These are phyloP conservation scores for Plasmodium reichenowi DNA, from an alignment of 169 alveolate genomes.

Conservation along the genomic window DNA sequence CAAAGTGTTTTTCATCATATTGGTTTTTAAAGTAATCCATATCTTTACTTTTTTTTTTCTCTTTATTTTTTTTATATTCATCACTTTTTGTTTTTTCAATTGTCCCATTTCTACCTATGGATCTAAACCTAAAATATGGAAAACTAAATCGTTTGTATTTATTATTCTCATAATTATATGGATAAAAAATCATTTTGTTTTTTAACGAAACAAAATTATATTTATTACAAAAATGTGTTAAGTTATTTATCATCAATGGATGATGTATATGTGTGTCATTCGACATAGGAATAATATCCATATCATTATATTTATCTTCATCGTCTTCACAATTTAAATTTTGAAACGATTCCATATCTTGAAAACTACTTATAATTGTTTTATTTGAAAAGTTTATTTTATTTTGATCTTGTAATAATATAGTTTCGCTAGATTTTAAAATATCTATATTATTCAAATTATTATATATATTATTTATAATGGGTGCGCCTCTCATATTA, in stretches of 20 bases:
- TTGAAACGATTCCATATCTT: not conserved
- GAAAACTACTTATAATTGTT: slow-evolving; percentile 23
- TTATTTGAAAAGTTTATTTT: slow-evolving; percentile 24
- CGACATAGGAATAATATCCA: slow-evolving; percentile 16
- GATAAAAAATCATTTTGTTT: no score
- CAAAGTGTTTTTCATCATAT: no score
- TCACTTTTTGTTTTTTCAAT: not conserved
- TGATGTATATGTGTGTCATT: slow-evolving; percentile 16
- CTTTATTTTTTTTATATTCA: not conserved
- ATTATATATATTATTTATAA: no score
- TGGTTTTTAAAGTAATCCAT: no score
- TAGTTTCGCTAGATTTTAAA: slow-evolving; percentile 32
- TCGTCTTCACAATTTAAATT: no score
- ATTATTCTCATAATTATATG: no score
- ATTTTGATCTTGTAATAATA: slow-evolving; percentile 9
- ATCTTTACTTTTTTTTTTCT: no score
- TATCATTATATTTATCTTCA: not conserved
- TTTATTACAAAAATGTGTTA: not conserved
- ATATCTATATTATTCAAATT: not conserved
- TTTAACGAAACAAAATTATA: not conserved
- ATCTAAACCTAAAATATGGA: no score
- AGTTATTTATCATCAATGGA: not conserved
- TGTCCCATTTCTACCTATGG: not conserved
- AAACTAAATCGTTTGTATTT: no score
- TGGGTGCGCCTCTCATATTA: no score